Base-by-base conservation (phyloP, 2,329 filamentous ascomycete genomes). In the Ceratocystiopsis sp. region DNA sequence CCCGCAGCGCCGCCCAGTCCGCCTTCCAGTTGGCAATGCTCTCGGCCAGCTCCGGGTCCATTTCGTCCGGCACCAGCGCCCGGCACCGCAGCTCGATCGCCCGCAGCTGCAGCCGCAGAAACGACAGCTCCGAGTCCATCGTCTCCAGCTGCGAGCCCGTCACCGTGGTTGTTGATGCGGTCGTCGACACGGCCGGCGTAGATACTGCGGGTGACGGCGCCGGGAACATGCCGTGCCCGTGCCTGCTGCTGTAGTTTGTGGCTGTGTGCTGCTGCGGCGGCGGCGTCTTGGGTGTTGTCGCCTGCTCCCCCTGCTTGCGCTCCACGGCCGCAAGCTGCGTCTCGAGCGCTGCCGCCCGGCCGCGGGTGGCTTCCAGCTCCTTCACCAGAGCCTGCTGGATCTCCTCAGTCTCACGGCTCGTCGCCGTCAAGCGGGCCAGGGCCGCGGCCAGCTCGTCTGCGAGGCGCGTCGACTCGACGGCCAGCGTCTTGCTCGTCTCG, bases 1-100 rank as follows among this genome's bases (percentile, higher is more conserved):
- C 39, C 16, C 48, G 50, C 40, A 75, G 60, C 15, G 59, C 55
- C 11, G 63, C 58, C 66, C 73, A 79, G 52, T 78, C 74, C 32
- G 67, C 57, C 56, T 76, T 78, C 69, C 75, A 79, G 48, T 67
- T 67, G 46, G 65, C 60, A 49, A 79, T 77, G 55, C 71, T 74
- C 48, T 69, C 65, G 47, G 67, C 62, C 33, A 79, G 66, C 46
- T 77, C 73, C 25, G 64, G 61, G 54, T 77, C 57, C 2, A 64
- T 63, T 45, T 66, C 64, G 38, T 61, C 56, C 6, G 69, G 61
- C n/a, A 68, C 56, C 46, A 65, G 62, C 48, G 57, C 55, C 34
- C 61, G 62, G 53, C 68, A 68, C 50, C 75, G 71, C 16, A 75
- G 68, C 60, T 79, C 73, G 50, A 79, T 68, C 18, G 70, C 73